Evolutionary conservation across 495 filamentous ascomycete species (phyloP).

Genomic region (Collariella sp.): DNA sequence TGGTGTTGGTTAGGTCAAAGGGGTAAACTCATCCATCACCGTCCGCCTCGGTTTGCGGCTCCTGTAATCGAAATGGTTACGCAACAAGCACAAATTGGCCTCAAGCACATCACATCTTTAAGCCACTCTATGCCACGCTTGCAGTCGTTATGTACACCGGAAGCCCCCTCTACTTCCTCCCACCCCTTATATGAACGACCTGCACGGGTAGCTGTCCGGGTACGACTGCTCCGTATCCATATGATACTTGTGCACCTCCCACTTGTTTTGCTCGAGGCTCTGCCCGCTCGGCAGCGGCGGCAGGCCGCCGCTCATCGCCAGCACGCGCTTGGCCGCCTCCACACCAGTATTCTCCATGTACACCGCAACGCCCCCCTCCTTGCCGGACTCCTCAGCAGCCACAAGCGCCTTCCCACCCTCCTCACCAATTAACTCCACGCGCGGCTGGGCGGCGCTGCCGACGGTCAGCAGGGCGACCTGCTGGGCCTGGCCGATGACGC

Average conservation of each 20-base stretch:
- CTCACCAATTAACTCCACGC: constrained; percentile 76
- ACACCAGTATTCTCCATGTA: constrained; percentile 61
- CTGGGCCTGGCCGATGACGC: constrained; percentile 74
- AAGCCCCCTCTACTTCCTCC: neutral
- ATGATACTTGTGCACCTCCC: constrained; percentile 48
- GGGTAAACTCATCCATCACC: too few species aligned
- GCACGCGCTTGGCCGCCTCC: constrained; percentile 51
- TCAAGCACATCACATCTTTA: too few species aligned
- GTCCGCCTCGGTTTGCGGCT: too few species aligned
- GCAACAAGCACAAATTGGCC: neutral
- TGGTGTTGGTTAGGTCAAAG: too few species aligned
- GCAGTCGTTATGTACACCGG: constrained; percentile 12
- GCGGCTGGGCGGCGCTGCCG: constrained; percentile 71
- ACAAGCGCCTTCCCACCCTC: constrained; percentile 73
- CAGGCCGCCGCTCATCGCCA: constrained; percentile 57
- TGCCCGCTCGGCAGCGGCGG: constrained; percentile 73
- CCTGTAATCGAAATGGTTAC: neutral
- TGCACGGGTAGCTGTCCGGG: constrained; percentile 35
- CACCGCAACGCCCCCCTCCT: constrained; percentile 55
- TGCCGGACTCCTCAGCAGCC: constrained; percentile 67
- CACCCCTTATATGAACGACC: constrained; percentile 23
- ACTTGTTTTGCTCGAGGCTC: constrained; percentile 36
- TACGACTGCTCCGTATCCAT: constrained; percentile 51
- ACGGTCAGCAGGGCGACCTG: constrained; percentile 77
- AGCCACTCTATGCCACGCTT: constrained; percentile 1